Evolutionary conservation across 1,284 basidiomycete genomes (phyloP), one percentile per base, ranked within the genome.

Genomic region (Peniophora sp.): DNA sequence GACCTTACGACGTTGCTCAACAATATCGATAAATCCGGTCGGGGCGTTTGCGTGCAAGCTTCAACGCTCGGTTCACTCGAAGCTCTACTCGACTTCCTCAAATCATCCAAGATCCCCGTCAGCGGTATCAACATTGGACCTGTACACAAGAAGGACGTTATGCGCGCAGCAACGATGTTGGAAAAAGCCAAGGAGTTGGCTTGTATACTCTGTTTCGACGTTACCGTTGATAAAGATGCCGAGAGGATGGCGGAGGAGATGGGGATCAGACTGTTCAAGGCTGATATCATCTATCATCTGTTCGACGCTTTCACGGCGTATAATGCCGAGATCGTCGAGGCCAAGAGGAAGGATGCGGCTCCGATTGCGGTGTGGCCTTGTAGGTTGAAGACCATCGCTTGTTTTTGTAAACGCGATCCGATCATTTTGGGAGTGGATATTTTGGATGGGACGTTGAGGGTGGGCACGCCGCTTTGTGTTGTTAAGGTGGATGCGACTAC

Each of bases 221-320:
- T 99, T 19, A 68, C 85, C n/a, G 75, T 90, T 9, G 92, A 98
- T 69, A 95, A 83, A 67, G 96, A 98, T 51, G 92, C 93, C 2
- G 92, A 95, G 64, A 80, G 83, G 58, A 64, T 95, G 51, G 96
- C 96, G 1, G 92, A 96, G 53, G 93, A 97, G 65, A 85, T 94
- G 73, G 95, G 95, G 34, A 87, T 99, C 62, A 84, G 82, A 60
- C 72, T 99, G 61, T 99, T 98, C 78, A 95, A 89, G 72, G 93
- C 93, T 58, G 92, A 94, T 63, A 98, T 99, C 67, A 99, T 99
- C 62, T 99, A 99, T 70, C 97, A 99, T 68, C 73, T 99, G 52
- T 98, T 99, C 68, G 97, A 99, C 65, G 85, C 92, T 23, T 99
- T 99, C 74, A 97, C 86, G 47, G 90, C 86, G n/a, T 98, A 99